Base-by-base conservation (phyloP, 495 filamentous ascomycete species). In the Neurospora sp. region DNA sequence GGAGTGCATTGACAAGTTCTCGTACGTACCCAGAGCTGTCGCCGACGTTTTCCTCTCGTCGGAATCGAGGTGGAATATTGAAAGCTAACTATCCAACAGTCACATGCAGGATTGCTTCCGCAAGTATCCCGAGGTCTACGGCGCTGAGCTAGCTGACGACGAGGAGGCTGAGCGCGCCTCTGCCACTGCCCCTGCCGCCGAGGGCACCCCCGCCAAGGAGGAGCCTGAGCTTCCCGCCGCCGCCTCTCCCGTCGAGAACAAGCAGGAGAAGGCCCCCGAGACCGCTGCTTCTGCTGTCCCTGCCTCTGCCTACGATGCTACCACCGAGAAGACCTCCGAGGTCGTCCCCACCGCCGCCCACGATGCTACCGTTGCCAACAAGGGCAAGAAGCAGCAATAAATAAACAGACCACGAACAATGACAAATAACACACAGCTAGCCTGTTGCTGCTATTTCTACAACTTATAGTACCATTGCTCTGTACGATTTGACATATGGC, bases 1-100 rank as follows among this genome's bases (percentile, higher is more conserved):
- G 81, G 96, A 98, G 73, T 99, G 96, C 83, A 96, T 99, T 80
- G 94, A 97, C 14, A 94, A 94, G 84, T 99, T 98, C 88, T 95
- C 96, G 94, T 95, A 85, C 70, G 89, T 85, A 37, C 11, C 46
- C 10, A 48, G 20, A 53, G 20, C 46, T 53, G 46, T 53, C 46
- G 46, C 44, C 9, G 9, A 11, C 9, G 9, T 12, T 7, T 14
- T 22, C 1, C 22, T 59, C 48, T 12, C 3, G 35, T 59, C 16
- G 2, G 11, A 31, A 16, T 27, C 40, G 39, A 73, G 44, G 39
- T 39, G 41, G 48, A 6, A 39, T 27, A 41, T 65, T 71, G 68
- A 20, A 74, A 76, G 74, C 82, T 83, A 71, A 83, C 75, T 59
- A 22, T 22, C 10, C 44, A 12, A 73, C 76, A 96, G 92, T 85